Evolutionary conservation across 345 rosid species (phyloP).

Genomic region (Hevea brasiliensis): DNA sequence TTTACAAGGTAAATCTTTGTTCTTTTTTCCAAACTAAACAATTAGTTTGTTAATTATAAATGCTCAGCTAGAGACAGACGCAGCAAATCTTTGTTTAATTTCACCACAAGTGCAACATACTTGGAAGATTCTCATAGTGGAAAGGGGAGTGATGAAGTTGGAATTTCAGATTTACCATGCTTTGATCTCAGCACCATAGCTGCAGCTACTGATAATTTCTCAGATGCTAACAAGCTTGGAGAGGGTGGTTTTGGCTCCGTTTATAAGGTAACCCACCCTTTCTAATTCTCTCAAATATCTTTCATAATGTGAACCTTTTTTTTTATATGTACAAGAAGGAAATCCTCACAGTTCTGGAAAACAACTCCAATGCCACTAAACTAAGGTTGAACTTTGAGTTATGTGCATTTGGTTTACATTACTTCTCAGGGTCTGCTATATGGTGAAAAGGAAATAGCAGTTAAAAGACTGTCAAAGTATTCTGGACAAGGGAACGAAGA

Average conservation of each 20-base stretch:
- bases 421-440: constrained; percentile 46
- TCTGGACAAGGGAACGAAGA: constrained; percentile 55
- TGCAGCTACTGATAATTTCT: constrained; percentile 55
- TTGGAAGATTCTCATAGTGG: constrained; percentile 27
- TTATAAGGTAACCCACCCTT: constrained; percentile 46
- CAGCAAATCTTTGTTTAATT: constrained; percentile 8
- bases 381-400: too few species aligned
- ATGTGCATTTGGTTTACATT: background rate
- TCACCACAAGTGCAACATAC: constrained; percentile 24
- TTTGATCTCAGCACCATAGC: constrained; percentile 48
- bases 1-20: too few species aligned
- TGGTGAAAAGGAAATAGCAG: constrained; percentile 49
- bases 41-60: too few species aligned
- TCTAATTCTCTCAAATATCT: background rate
- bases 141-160: constrained; percentile 37
- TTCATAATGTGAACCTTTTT: too few species aligned
- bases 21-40: too few species aligned
- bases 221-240: constrained; percentile 56
- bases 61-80: constrained; percentile 26
- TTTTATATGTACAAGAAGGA: too few species aligned
- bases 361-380: too few species aligned
- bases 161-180: constrained; percentile 45
- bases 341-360: too few species aligned
- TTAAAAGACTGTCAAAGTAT: constrained; percentile 46
- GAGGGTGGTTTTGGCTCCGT: constrained; percentile 76